These are phyloP conservation scores for Cladosporium sp. DNA, from an alignment of 2,329 filamentous ascomycete species.

Conservation along the genomic window DNA sequence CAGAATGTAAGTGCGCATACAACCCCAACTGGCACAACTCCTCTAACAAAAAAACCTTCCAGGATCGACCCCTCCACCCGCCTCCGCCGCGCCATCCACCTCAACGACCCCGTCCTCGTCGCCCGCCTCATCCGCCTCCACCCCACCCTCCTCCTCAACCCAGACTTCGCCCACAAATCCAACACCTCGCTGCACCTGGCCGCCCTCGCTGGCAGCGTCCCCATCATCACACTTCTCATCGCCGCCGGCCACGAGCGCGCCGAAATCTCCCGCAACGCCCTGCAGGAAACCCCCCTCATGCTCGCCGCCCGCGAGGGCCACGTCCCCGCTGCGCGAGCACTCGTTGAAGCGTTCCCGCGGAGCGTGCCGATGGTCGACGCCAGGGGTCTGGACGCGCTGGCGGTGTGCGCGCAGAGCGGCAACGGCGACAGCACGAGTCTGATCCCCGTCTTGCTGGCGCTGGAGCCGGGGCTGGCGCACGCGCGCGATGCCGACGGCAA, in stretches of 20 bases:
- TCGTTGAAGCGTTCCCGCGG: conserved; percentile 64
- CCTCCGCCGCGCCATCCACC: conserved; percentile 77
- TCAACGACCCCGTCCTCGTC: conserved; percentile 71
- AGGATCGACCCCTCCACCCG: conserved; percentile 78
- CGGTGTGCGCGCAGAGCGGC: conserved; percentile 26
- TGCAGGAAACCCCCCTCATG: conserved; percentile 79
- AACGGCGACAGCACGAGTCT: conserved; percentile 36
- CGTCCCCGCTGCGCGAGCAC: conserved; percentile 70
- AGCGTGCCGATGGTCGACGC: conserved; percentile 67
- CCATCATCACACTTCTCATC: conserved; percentile 69
- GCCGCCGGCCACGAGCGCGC: conserved; percentile 72
- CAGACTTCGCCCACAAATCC: conserved; percentile 71
- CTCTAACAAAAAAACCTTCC: conserved; percentile 12
- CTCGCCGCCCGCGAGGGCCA: conserved; percentile 70
- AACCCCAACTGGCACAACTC: conserved; percentile 5
- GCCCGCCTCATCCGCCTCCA: conserved; percentile 74
- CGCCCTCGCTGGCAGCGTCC: conserved; percentile 67
- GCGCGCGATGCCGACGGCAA: conserved; percentile 69
- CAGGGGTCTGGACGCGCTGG: conserved; percentile 68
- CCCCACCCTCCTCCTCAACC: conserved; percentile 72
- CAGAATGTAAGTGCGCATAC: not conserved
- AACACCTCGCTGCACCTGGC: conserved; percentile 85
- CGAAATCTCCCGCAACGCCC: conserved; percentile 73
- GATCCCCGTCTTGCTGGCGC: conserved; percentile 43
- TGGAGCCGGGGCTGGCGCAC: conserved; percentile 27